A percentile compares a stretch with the other conserved stretches of the same genome.
Evolutionary conservation across 1,284 basidiomycete genomes (phyloP).

Genomic region (Fomes fomentarius): DNA sequence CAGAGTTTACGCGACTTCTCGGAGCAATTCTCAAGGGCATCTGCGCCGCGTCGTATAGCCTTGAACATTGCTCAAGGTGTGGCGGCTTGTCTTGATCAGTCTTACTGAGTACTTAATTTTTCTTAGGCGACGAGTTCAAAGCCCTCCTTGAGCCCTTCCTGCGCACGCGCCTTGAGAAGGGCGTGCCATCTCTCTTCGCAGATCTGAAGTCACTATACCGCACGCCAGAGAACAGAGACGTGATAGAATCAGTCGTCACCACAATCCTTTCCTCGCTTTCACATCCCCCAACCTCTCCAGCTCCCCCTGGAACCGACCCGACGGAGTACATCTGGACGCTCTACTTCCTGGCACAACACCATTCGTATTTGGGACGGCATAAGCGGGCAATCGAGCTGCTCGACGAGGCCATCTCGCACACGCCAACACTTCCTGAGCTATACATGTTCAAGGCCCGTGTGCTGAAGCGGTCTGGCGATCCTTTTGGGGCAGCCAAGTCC

Average conservation of each 20-base stretch:
- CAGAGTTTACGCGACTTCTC: constrained; percentile 62
- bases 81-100: constrained; percentile 6
- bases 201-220: constrained; percentile 89
- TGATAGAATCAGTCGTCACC: constrained; percentile 77
- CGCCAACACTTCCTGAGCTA: constrained; percentile 93
- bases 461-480: constrained; percentile 88
- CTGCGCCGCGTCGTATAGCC: constrained; percentile 75
- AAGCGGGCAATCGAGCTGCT: constrained; percentile 70
- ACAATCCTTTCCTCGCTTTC: constrained; percentile 45
- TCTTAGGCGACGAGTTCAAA: constrained; percentile 65
- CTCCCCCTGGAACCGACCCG: constrained; percentile 59
- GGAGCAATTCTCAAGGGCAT: constrained; percentile 65
- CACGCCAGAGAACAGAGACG: constrained; percentile 63
- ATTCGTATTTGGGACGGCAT: constrained; percentile 67
- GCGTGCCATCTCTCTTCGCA: constrained; percentile 92
- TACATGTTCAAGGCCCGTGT: constrained; percentile 85
- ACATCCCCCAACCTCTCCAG: constrained; percentile 31
- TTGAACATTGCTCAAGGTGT: constrained; percentile 66
- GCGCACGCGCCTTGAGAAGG: constrained; percentile 74
- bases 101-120: background rate
- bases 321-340: constrained; percentile 93
- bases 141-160: constrained; percentile 75
- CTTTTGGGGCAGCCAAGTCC: constrained; percentile 71
- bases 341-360: constrained; percentile 94
- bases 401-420: constrained; percentile 75